These are phyloP conservation scores for Oryza officinalis DNA, from an alignment of 176 grass and related monocot genomes.

Conservation along the genomic window DNA sequence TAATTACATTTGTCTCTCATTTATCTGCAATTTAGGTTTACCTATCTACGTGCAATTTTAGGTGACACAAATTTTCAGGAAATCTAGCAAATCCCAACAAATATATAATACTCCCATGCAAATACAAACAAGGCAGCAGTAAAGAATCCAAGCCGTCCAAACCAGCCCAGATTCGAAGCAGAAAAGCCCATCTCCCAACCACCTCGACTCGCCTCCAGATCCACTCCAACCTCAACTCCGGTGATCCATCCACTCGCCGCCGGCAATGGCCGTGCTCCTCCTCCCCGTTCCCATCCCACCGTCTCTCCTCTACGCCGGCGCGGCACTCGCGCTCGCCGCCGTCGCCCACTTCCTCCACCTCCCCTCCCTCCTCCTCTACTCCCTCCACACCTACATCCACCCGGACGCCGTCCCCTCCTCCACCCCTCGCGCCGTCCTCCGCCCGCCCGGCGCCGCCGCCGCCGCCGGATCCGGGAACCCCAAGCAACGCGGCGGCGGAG, in stretches of 20 bases:
- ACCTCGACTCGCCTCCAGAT: not conserved
- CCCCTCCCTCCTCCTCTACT: slow-evolving; percentile 64
- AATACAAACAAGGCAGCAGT: no score
- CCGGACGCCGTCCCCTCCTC: slow-evolving; percentile 68
- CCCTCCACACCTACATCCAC: slow-evolving; percentile 93
- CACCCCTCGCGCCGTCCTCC: slow-evolving; percentile 67
- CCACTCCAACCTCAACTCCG: slow-evolving; percentile 18
- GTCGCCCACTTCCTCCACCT: slow-evolving; percentile 53
- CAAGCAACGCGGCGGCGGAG: slow-evolving; percentile 39
- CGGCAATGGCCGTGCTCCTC: slow-evolving; percentile 42
- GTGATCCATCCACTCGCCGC: slow-evolving; percentile 34
- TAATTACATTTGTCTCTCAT: no score
- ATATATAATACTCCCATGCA: no score
- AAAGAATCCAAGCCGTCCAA: not conserved
- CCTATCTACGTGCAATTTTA: no score
- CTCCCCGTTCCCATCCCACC: slow-evolving; percentile 33
- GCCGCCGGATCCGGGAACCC: not conserved
- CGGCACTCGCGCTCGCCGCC: slow-evolving; percentile 1
- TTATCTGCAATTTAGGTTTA: no score
- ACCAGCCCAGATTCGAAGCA: not conserved
- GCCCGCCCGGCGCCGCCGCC: slow-evolving; percentile 32
- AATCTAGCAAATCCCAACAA: no score
- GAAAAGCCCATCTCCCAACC: not conserved
- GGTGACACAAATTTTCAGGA: no score
- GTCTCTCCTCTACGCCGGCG: slow-evolving; percentile 30